Conservation (phyloP, 1,284 basidiomycete genomes). For the Ustilago esculenta region DNA sequence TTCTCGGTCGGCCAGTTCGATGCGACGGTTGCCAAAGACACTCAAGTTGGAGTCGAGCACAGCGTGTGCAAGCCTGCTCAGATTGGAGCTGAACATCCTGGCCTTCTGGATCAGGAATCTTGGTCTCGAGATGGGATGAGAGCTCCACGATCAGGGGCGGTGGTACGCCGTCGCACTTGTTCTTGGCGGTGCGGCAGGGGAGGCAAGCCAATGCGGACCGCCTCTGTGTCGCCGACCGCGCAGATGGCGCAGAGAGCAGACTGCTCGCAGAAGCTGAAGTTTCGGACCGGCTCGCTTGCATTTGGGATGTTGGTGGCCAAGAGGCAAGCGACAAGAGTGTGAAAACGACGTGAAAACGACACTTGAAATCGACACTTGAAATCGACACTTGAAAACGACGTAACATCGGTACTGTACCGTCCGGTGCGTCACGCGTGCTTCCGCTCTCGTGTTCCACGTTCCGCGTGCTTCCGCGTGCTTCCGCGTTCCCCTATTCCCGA, state of each 20-base stretch:
- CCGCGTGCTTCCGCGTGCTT: too few relatives aligned
- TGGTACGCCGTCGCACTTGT: conserved; percentile 21
- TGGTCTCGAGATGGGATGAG: conserved; percentile 16
- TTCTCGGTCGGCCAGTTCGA: conserved; percentile 19
- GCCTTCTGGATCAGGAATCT: conserved; percentile 1
- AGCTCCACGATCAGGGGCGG: conserved; percentile 14
- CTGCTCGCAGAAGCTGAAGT: too few relatives aligned
- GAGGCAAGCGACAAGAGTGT: too few relatives aligned
- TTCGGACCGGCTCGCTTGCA: too few relatives aligned
- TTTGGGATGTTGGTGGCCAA: too few relatives aligned
- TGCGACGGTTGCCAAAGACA: conserved; percentile 27
- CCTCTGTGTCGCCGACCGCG: neutral
- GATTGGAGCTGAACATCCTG: conserved; percentile 7
- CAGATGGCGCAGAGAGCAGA: neutral
- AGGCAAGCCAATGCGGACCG: conserved; percentile 20
- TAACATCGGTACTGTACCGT: too few relatives aligned
- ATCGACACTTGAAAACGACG: too few relatives aligned
- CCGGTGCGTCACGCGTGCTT: too few relatives aligned
- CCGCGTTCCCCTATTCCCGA: too few relatives aligned
- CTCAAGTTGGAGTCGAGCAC: conserved; percentile 3
- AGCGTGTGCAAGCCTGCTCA: conserved; percentile 13
- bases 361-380: too few relatives aligned
- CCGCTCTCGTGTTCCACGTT: too few relatives aligned
- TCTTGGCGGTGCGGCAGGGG: conserved; percentile 22
- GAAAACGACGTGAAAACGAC: too few relatives aligned